Conservation (phyloP, 1,284 basidiomycete genomes). For the Psilocybe mexicana region DNA sequence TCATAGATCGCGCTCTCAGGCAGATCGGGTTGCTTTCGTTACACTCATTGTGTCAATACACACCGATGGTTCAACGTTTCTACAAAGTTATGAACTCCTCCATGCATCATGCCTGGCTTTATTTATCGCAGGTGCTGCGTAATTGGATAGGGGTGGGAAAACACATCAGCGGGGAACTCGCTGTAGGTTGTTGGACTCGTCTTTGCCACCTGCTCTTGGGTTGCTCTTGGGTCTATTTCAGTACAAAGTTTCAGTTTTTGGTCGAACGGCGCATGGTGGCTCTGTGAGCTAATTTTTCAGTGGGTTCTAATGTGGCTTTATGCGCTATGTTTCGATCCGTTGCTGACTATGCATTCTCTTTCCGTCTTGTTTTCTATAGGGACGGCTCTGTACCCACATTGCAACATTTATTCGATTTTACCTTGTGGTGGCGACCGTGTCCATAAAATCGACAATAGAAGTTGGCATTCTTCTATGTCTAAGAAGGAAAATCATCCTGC, state of each 20-base stretch:
- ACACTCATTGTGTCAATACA: background rate
- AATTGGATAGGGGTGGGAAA: conserved; percentile 1
- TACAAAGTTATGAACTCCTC: background rate
- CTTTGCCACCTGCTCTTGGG: background rate
- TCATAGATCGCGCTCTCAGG: too few species aligned
- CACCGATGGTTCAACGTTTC: background rate
- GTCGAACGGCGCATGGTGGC: background rate
- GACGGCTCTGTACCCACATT: background rate
- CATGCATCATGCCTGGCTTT: background rate
- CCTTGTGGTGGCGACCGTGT: background rate
- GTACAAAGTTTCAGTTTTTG: background rate
- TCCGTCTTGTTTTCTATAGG: background rate
- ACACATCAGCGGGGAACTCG: background rate
- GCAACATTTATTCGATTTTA: background rate
- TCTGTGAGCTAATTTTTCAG: background rate
- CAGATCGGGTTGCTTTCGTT: too few species aligned
- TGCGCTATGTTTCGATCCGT: background rate
- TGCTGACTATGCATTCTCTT: background rate
- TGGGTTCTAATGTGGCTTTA: background rate
- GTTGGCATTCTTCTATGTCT: background rate
- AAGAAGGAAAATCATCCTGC: background rate
- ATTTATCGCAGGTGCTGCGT: background rate
- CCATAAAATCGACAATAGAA: background rate
- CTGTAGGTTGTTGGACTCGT: background rate
- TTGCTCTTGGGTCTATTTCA: background rate